phyloP scores from a whole-genome alignment of 108 stramenopile genomes.

The Parietichytrium sp. region DNA sequence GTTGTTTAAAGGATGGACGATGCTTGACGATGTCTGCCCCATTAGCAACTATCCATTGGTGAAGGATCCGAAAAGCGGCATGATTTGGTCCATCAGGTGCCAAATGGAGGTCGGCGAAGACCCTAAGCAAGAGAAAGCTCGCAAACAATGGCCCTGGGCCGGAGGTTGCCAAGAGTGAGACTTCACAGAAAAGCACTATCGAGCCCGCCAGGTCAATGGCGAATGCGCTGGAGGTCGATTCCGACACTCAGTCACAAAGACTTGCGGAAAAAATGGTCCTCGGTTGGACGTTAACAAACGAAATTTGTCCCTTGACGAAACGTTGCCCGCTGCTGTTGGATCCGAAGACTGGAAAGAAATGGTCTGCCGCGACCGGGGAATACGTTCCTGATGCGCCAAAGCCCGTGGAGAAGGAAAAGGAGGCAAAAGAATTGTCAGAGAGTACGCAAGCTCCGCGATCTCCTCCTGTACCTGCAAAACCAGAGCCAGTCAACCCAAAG shows the following conservation, averaged over 20 bases:
- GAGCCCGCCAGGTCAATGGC: too few species aligned
- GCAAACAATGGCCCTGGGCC: too few species aligned
- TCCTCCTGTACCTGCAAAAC: neutral
- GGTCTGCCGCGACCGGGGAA: neutral
- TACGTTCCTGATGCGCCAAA: neutral
- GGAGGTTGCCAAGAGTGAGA: neutral
- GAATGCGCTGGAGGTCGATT: too few species aligned
- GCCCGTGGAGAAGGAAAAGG: neutral
- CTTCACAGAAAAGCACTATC: neutral
- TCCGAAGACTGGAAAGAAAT: neutral
- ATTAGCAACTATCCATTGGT: neutral
- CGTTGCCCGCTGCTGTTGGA: slow-evolving; percentile 2
- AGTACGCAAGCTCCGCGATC: too few species aligned
- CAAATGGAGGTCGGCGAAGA: slow-evolving; percentile 9
- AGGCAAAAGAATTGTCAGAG: too few species aligned
- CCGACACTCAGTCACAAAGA: neutral
- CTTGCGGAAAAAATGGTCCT: neutral
- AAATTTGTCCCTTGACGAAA: slow-evolving; percentile 17
- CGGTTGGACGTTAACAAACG: slow-evolving; percentile 20
- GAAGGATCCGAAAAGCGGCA: slow-evolving; percentile 13
- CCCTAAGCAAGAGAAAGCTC: too few species aligned
- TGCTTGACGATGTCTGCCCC: slow-evolving; percentile 29
- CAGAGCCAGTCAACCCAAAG: neutral
- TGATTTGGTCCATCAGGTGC: slow-evolving; percentile 16
- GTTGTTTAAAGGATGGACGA: neutral